phyloP scores from a whole-genome alignment of 148 eudicot species.

The Suaeda aralocaspica region DNA sequence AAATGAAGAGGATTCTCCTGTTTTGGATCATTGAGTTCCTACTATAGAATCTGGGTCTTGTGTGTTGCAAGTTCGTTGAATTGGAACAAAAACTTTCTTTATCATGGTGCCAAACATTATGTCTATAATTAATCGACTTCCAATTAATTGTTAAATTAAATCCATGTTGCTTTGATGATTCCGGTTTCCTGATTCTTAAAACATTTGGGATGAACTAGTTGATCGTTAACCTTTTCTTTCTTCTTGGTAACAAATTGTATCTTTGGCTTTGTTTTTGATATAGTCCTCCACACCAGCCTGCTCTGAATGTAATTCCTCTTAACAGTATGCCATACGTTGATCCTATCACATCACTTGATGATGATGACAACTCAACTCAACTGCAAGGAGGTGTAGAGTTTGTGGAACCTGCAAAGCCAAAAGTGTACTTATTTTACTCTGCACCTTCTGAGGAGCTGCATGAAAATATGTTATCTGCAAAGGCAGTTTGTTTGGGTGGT shows the following conservation, averaged over 20 bases:
- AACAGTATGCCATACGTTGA: constrained; percentile 36
- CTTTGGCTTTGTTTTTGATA: background rate
- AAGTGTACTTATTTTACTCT: constrained; percentile 45
- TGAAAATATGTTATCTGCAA: constrained; percentile 34
- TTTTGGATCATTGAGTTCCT: background rate
- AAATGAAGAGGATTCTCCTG: background rate
- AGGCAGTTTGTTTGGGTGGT: constrained; percentile 52
- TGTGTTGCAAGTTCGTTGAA: background rate
- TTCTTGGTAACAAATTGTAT: constrained; percentile 7
- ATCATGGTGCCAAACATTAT: background rate
- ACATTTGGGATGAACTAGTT: too few species aligned
- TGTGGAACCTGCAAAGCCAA: constrained; percentile 29
- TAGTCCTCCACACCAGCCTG: constrained; percentile 21
- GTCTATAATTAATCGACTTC: background rate
- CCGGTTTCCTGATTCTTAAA: too few species aligned
- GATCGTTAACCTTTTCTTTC: background rate
- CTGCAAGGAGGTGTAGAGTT: constrained; percentile 13
- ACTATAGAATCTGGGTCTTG: background rate
- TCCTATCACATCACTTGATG: constrained; percentile 24
- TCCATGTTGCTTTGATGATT: too few species aligned
- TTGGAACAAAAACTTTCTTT: background rate
- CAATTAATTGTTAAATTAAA: too few species aligned
- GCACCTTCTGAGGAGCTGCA: constrained; percentile 37
- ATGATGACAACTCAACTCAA: constrained; percentile 2
- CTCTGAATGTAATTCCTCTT: constrained; percentile 31